Evolutionary conservation across 2,329 filamentous ascomycete genomes (phyloP).

Genomic region (Thermoascus crustaceus): DNA sequence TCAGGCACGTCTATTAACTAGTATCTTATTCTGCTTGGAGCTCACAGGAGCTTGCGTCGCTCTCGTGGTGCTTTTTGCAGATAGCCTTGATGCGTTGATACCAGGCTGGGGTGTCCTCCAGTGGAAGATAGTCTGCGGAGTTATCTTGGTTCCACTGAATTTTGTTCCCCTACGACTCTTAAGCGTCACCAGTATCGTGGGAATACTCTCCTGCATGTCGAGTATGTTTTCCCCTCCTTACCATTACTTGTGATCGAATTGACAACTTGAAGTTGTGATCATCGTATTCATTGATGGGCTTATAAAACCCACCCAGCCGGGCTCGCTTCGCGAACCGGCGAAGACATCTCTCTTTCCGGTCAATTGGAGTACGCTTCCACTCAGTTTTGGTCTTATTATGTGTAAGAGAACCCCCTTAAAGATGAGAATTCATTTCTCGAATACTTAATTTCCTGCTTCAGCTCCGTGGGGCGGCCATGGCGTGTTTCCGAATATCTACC

Average conservation of each 20-base stretch:
- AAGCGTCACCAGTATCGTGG: constrained; percentile 84
- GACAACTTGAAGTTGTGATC: constrained; percentile 65
- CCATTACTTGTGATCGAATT: no score
- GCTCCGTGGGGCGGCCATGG: constrained; percentile 62
- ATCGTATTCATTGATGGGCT: constrained; percentile 82
- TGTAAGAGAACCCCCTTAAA: constrained; percentile 34
- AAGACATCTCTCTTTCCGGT: constrained; percentile 71
- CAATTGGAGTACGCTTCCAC: constrained; percentile 78
- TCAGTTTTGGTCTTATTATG: constrained; percentile 86
- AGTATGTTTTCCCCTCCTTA: constrained; percentile 51
- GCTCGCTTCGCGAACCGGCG: constrained; percentile 74
- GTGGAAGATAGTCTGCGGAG: constrained; percentile 80
- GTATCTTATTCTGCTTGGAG: constrained; percentile 79
- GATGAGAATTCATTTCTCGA: neutral
- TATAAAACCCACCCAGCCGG: constrained; percentile 67
- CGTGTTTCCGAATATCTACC: constrained; percentile 78
- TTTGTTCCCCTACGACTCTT: constrained; percentile 76
- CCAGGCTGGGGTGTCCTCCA: constrained; percentile 58
- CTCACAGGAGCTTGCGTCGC: constrained; percentile 83
- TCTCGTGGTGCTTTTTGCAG: constrained; percentile 83
- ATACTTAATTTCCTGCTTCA: constrained; percentile 13
- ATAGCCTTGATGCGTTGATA: constrained; percentile 73
- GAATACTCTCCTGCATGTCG: constrained; percentile 81
- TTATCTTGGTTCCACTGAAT: constrained; percentile 71
- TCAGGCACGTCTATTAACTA: constrained; percentile 71